These are phyloP conservation scores for Melaleuca quinquenervia DNA, from an alignment of 345 rosid genomes.

Conservation along the genomic window DNA sequence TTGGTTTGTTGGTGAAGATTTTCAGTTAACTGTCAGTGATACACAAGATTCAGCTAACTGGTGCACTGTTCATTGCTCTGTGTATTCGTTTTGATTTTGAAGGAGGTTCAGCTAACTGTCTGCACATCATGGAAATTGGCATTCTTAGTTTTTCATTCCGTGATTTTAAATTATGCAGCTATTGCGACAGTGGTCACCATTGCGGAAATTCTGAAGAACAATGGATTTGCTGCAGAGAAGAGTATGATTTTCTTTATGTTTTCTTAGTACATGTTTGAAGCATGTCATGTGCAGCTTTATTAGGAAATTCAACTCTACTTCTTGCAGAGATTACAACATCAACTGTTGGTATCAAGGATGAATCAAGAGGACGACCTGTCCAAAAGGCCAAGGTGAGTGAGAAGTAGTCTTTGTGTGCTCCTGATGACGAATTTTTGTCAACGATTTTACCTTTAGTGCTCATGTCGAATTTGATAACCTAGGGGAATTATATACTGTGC, in stretches of 20 bases:
- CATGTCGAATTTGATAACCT: not conserved
- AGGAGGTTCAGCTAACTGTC: not conserved
- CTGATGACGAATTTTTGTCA: not conserved
- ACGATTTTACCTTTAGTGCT: not conserved
- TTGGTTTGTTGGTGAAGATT: not conserved
- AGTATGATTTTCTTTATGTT: slow-evolving; percentile 29
- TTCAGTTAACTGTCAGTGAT: not conserved
- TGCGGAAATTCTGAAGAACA: slow-evolving; percentile 81
- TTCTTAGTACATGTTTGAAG: not conserved
- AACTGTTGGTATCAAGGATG: slow-evolving; percentile 77
- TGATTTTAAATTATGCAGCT: slow-evolving; percentile 34
- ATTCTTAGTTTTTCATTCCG: not conserved
- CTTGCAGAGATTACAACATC: slow-evolving; percentile 60
- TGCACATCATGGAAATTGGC: not conserved
- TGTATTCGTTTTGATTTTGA: not conserved
- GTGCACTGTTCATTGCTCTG: not conserved
- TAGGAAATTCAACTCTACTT: not conserved
- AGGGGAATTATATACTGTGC: not conserved
- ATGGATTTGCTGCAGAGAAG: slow-evolving; percentile 79
- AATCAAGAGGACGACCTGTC: slow-evolving; percentile 61
- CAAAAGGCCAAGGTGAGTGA: slow-evolving; percentile 71
- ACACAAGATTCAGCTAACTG: not conserved
- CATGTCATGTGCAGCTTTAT: not conserved
- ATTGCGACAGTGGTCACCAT: slow-evolving; percentile 78
- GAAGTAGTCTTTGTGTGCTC: not conserved